Percentiles rank a stretch among this genome's conserved stretches.
phyloP scores from a whole-genome alignment of 345 rosid species.

The Alliaria petiolata region DNA sequence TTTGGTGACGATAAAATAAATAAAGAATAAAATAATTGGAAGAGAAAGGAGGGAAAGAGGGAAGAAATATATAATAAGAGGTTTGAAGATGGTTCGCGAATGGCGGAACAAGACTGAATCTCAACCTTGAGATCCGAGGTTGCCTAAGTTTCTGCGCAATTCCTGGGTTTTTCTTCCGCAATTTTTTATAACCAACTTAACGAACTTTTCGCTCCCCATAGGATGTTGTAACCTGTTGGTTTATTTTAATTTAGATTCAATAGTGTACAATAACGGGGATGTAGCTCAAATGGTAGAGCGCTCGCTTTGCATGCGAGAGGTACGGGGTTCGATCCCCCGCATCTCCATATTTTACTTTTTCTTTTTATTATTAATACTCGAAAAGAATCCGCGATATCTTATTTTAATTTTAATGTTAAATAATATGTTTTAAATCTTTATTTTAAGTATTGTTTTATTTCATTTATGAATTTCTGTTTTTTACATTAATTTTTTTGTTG shows the following conservation, averaged over 20 bases:
- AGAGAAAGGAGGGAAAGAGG: slow-evolving; percentile 2
- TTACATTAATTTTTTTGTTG: too few species aligned
- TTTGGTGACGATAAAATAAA: not conserved
- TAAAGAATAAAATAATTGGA: not conserved
- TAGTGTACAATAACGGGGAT: slow-evolving; percentile 33
- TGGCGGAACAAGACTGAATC: slow-evolving; percentile 55
- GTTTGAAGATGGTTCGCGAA: slow-evolving; percentile 31
- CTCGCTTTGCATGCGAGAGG: slow-evolving; percentile 97
- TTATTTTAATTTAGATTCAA: too few species aligned
- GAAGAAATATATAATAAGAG: slow-evolving; percentile 21
- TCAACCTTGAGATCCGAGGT: slow-evolving; percentile 40
- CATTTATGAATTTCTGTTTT: too few species aligned
- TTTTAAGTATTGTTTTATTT: too few species aligned
- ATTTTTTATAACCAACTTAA: slow-evolving; percentile 12
- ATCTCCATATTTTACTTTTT: too few species aligned
- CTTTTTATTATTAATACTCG: too few species aligned
- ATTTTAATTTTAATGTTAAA: too few species aligned
- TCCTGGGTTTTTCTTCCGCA: slow-evolving; percentile 14
- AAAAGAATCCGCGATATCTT: too few species aligned
- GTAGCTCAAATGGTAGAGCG: slow-evolving; percentile 99
- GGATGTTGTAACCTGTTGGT: too few species aligned
- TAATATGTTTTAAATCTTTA: too few species aligned
- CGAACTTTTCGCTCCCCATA: slow-evolving; percentile 13
- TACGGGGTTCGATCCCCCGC: slow-evolving; percentile 90
- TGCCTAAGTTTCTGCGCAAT: slow-evolving; percentile 18